Conservation (phyloP, 768 basidiomycete species). For the Russula lepida region DNA sequence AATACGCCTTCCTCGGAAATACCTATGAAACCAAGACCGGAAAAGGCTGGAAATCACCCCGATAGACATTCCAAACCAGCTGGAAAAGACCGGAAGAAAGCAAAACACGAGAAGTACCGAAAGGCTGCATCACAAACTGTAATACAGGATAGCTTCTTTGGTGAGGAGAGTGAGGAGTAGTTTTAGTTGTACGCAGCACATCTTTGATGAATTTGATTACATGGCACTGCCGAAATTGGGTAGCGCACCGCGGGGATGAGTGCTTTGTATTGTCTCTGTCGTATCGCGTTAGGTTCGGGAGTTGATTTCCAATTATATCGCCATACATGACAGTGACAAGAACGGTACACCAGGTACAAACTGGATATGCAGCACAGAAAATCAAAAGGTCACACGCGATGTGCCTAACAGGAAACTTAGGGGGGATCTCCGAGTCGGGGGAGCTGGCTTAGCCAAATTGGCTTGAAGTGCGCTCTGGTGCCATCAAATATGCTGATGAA, state of each 20-base stretch:
- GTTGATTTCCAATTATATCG: not conserved
- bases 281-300: not conserved
- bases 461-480: slow-evolving; percentile 20
- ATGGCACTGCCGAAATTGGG: not conserved
- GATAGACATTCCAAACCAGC: not conserved
- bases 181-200: not conserved
- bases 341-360: not conserved
- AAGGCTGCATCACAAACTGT: not conserved
- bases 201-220: not conserved
- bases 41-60: not conserved
- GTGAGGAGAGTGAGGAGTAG: not conserved
- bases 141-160: slow-evolving; percentile 3
- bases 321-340: not conserved
- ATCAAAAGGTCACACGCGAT: not conserved
- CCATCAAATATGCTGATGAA: slow-evolving; percentile 16
- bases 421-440: not conserved
- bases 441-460: not conserved
- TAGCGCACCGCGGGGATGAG: not conserved
- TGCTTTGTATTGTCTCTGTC: not conserved
- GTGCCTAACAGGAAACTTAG: not conserved
- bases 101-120: not conserved
- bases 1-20: not conserved
- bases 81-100: not conserved
- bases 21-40: not conserved
- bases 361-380: not conserved